Base-by-base conservation (phyloP, 2,329 filamentous ascomycete species). In the Alternaria sp. region DNA sequence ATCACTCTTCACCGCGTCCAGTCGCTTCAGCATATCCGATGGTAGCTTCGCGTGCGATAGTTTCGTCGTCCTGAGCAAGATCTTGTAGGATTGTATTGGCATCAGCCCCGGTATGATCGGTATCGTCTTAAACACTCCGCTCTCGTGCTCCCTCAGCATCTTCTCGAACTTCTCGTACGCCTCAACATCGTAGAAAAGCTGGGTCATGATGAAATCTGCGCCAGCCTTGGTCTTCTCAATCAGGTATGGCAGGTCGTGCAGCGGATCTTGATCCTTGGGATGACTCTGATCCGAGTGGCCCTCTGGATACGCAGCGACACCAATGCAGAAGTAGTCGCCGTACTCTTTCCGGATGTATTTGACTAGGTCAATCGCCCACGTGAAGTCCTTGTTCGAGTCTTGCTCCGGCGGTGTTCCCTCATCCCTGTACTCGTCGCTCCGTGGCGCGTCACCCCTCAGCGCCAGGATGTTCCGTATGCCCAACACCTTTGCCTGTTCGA, bases 191-290 rank as follows among this genome's bases (percentile, higher is more conserved):
- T 97, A 99, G 81, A 97, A 98, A 9, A 99, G 86, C 80, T 99
- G 96, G 1, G 96, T 98, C 93, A 99, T 97, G 81, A 99, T 91
- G 77, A 99, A 99, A 81, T 98, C 94, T 54, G 94, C 96, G 1
- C 96, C 96, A 4, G 96, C 96, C 71, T 90, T 86, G 1, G 91
- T 91, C 85, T 99, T 99, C 70, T 97, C 93, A 11, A 97, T 88
- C 57, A 99, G 85, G 74, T 91, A 97, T 1, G 94, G 92, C 62
- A 99, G 82, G 81, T 99, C 96, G 57, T 83, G 82, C 58, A 80
- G 77, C 0, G 87, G 84, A 69, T 86, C 86, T 75, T 91, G 89
- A 66, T 91, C 87, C 74, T 96, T 92, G 2, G 95, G 95, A 79
- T 96, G 91, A 65, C 90, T 93, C 79, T 97, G 93, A 75, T 97